phyloP scores from a whole-genome alignment of 2,329 filamentous ascomycete species.

The Geosmithia putterillii region DNA sequence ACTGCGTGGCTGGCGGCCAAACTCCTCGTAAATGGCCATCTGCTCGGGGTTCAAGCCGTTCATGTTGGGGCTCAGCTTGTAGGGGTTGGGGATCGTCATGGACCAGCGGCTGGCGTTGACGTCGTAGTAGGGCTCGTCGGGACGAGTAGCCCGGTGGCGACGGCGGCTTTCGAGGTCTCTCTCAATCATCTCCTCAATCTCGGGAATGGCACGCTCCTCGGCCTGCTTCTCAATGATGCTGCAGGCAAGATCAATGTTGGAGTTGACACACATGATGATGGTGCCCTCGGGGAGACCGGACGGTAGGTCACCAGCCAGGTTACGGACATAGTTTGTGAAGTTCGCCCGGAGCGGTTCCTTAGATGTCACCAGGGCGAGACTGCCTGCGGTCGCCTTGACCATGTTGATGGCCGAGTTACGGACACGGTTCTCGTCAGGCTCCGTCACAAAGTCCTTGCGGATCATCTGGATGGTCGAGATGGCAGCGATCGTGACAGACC shows the following conservation, averaged over 20 bases:
- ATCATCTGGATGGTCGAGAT: constrained; percentile 95
- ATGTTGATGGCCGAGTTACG: constrained; percentile 82
- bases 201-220: constrained; percentile 81
- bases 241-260: constrained; percentile 88
- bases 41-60: constrained; percentile 79
- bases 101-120: constrained; percentile 79
- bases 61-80: constrained; percentile 61
- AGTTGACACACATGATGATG: constrained; percentile 97
- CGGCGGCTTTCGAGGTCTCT: constrained; percentile 66
- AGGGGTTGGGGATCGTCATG: constrained; percentile 86
- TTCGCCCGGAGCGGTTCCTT: constrained; percentile 94
- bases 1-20: constrained; percentile 71
- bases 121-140: constrained; percentile 77
- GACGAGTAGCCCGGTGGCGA: constrained; percentile 60
- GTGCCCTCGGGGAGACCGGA: constrained; percentile 85
- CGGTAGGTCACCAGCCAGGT: constrained; percentile 53
- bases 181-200: constrained; percentile 91
- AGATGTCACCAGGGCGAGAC: constrained; percentile 90
- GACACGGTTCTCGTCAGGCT: constrained; percentile 78
- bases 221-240: constrained; percentile 91
- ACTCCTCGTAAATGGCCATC: constrained; percentile 93
- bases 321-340: constrained; percentile 91
- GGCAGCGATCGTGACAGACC: constrained; percentile 93
- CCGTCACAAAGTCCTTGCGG: constrained; percentile 90
- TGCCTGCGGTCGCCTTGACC: constrained; percentile 89